Evolutionary conservation across 768 basidiomycete species (phyloP).

Genomic region (Floccularia luteovirens): DNA sequence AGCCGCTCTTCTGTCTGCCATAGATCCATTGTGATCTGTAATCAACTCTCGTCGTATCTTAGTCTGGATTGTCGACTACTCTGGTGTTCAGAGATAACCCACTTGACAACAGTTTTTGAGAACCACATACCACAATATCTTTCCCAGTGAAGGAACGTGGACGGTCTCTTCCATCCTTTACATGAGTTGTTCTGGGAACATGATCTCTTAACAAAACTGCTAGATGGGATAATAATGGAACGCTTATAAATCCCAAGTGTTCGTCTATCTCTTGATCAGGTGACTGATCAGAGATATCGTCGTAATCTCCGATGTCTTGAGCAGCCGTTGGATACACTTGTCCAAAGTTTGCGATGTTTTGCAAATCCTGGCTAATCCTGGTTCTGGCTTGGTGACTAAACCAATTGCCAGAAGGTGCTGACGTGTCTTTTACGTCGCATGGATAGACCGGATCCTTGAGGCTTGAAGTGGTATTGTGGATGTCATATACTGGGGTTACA

Average conservation of each 20-base stretch:
- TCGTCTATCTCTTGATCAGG: no score
- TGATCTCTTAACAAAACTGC: constrained; percentile 85
- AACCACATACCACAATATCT: constrained; percentile 74
- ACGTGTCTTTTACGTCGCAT: no score
- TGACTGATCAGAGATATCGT: constrained; percentile 42
- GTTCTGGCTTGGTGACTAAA: no score
- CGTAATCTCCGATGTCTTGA: constrained; percentile 1
- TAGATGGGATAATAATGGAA: constrained; percentile 78
- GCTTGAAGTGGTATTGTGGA: no score
- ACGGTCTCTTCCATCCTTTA: constrained; percentile 91
- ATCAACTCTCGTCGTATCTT: constrained; percentile 75
- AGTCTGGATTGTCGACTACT: constrained; percentile 77
- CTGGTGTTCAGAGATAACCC: constrained; percentile 3
- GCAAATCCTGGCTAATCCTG: no score
- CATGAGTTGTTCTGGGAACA: constrained; percentile 81
- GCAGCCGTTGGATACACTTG: not conserved
- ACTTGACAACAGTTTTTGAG: not conserved
- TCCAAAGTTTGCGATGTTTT: not conserved
- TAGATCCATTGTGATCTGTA: constrained; percentile 55
- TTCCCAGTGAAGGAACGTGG: constrained; percentile 89
- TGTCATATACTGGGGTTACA: no score
- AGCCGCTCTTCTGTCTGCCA: constrained; percentile 73
- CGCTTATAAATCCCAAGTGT: no score
- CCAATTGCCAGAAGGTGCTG: no score
- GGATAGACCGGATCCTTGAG: no score